Conservation (phyloP, 2,329 filamentous ascomycete species). For the Colletotrichum acutatum region DNA sequence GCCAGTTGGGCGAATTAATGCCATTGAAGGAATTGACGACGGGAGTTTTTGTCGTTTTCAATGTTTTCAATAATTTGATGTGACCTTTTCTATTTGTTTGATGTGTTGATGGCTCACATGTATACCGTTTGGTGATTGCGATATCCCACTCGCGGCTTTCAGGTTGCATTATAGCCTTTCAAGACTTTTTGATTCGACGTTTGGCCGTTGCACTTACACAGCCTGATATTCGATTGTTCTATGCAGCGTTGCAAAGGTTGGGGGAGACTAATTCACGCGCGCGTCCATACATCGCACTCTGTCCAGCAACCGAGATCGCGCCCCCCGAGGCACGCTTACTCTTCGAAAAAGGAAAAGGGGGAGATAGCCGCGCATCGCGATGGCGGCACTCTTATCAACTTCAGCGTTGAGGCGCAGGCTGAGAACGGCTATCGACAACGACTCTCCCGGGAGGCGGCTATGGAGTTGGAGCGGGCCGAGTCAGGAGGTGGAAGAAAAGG, state of each 20-base stretch:
- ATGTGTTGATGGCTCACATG: too few relatives aligned
- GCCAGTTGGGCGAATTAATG: neutral
- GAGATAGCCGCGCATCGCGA: neutral
- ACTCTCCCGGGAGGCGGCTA: neutral
- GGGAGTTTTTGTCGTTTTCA: neutral
- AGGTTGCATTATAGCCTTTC: neutral
- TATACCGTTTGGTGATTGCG: too few relatives aligned
- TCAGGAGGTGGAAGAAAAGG: neutral
- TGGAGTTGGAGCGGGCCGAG: neutral
- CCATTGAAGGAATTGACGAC: neutral
- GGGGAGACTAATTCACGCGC: too few relatives aligned
- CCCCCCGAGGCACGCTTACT: neutral
- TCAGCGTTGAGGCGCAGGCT: conserved; percentile 16
- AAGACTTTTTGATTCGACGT: neutral
- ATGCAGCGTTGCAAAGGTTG: too few relatives aligned
- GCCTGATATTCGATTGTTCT: too few relatives aligned
- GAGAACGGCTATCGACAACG: conserved; percentile 4
- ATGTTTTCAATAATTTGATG: too few relatives aligned
- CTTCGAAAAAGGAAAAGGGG: too few relatives aligned
- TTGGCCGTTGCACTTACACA: neutral
- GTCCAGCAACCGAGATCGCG: neutral
- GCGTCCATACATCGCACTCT: neutral
- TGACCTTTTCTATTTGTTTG: neutral
- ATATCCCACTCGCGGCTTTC: neutral
- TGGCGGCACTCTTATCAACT: conserved; percentile 13